Base-by-base conservation (phyloP, 108 stramenopile genomes). In the Pinguiococcus pyrenoidosus region DNA sequence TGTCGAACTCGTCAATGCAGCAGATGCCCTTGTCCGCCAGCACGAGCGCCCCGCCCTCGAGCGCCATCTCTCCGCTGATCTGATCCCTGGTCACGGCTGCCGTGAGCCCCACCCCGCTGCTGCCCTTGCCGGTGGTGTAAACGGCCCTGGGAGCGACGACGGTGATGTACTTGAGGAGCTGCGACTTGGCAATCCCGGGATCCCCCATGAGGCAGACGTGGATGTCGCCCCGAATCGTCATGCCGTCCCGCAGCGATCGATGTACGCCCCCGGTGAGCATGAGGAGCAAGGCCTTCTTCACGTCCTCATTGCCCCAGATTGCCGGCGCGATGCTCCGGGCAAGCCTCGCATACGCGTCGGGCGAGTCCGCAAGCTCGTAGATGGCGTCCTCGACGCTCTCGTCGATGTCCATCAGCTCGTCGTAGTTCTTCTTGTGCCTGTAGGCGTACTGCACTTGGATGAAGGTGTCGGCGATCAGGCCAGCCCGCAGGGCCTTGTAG, bases 121-220 rank as follows among this genome's bases (percentile, higher is more conserved):
- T 83, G 13, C 97, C 97, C 56, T 95, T 96, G 26, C 68, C 68
- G 14, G 97, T 99, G 13, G 94, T 99, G 65, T 99, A 99, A 5
- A 99, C 90, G 26, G 89, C 89, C 13, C 97, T 65, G 5, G 97
- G 97, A 5, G 94, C 91, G 42, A 92, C 79, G 4, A 69, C 71
- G 1, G 90, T 73, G 32, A 95, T 87, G 59, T 95, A 90, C 63
- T 96, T 94, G 44, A 99, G 71, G 37, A 99, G 69, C 69, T 99
- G 97, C 8, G 85, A 87, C 58, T 99, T 99, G 51, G 97, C 97
- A 29, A 96, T 91, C 56, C 97, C 97, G 0, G 97, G 97, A 74
- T 99, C 97, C 7, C 96, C 96, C 85, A 96, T 86, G 36, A 96
- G 79, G 69, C 87, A 92, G 58, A 92, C 80, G 64, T 96, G 91